Conservation (phyloP, 2,329 filamentous ascomycete species). For the Rugonectria rugulosa region DNA sequence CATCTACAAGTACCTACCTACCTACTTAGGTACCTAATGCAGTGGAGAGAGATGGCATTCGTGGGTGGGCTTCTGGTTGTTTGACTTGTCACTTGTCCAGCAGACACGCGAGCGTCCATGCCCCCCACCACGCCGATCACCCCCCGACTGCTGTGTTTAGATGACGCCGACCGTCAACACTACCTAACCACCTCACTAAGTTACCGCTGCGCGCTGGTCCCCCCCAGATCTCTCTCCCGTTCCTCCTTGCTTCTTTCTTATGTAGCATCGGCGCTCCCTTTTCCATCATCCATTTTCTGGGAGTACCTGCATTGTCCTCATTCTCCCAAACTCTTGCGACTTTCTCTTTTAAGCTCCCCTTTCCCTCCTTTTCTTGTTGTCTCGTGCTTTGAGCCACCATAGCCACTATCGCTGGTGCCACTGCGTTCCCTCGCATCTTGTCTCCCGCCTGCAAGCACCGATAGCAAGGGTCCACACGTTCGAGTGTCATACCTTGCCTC, state of each 20-base stretch:
- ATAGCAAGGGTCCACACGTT: conserved; percentile 31
- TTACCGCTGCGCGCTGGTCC: conserved; percentile 14
- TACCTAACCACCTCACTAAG: too few relatives aligned
- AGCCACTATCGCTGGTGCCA: neutral
- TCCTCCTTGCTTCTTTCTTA: conserved; percentile 23
- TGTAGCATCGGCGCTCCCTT: conserved; percentile 18
- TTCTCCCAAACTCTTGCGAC: neutral
- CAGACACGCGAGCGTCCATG: conserved; percentile 24
- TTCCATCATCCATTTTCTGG: conserved; percentile 9
- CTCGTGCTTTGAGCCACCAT: neutral
- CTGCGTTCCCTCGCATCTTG: neutral
- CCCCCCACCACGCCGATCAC: conserved; percentile 25
- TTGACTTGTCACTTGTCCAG: too few relatives aligned
- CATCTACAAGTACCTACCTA: too few relatives aligned
- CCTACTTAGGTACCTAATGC: too few relatives aligned
- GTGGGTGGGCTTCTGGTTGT: too few relatives aligned
- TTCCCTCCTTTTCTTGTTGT: neutral
- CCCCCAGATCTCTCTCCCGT: conserved; percentile 20
- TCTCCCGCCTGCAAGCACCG: conserved; percentile 28
- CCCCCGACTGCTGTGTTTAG: conserved; percentile 21
- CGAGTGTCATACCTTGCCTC: conserved; percentile 19
- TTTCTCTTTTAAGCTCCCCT: neutral
- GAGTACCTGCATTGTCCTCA: conserved; percentile 10
- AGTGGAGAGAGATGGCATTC: too few relatives aligned
- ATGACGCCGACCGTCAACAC: conserved; percentile 21